Evolutionary conservation across 139 green algal species (phyloP).

Genomic region (Parachlorella kessleri): DNA sequence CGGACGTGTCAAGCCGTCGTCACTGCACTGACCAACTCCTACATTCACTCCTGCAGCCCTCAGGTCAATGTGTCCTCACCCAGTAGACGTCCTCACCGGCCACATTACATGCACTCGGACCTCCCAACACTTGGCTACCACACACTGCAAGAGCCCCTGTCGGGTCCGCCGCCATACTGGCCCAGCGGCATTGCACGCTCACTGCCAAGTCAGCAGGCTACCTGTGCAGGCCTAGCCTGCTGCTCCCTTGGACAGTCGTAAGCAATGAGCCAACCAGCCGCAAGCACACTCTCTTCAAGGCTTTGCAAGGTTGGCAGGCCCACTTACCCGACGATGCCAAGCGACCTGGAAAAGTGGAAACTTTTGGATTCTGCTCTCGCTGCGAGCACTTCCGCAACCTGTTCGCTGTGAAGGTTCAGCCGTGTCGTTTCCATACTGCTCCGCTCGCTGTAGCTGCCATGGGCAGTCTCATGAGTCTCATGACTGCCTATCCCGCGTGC

Average conservation of each 20-base stretch:
- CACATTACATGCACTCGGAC: neutral
- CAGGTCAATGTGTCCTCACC: neutral
- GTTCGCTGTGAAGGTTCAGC: neutral
- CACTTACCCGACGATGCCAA: slow-evolving; percentile 2
- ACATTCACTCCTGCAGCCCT: neutral
- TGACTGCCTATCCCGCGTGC: no score
- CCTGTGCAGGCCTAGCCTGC: no score
- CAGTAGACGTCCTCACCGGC: neutral
- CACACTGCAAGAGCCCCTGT: neutral
- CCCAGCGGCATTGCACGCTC: neutral
- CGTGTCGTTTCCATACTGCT: neutral
- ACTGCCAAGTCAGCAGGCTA: neutral
- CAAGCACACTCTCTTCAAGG: neutral
- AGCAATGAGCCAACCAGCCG: neutral
- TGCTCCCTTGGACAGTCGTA: neutral
- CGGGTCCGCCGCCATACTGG: neutral
- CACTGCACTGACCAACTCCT: no score
- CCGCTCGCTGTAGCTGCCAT: neutral
- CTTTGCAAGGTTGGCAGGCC: neutral
- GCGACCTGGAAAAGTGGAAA: neutral
- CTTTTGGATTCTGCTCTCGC: neutral
- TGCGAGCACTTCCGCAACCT: neutral
- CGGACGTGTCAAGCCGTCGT: no score
- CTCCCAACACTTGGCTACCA: no score
- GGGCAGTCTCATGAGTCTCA: no score